phyloP scores from a whole-genome alignment of 2,329 filamentous ascomycete species.

The Clarireedia sp. region DNA sequence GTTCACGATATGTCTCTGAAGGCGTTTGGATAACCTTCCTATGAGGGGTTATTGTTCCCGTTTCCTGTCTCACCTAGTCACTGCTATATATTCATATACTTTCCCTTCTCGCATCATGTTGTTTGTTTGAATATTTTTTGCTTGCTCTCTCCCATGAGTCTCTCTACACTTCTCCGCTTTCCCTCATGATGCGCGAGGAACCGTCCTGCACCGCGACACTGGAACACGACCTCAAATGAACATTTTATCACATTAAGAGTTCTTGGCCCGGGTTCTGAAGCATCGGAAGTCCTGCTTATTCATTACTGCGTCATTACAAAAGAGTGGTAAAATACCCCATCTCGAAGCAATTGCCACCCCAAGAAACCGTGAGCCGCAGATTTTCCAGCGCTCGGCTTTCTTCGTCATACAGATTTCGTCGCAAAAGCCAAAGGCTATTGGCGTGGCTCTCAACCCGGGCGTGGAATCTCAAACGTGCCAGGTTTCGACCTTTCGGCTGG shows the following conservation, averaged over 20 bases:
- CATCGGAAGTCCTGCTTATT: neutral
- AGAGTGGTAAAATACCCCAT: neutral
- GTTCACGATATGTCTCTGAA: neutral
- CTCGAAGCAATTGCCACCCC: neutral
- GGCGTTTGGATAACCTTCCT: neutral
- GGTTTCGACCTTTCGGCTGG: neutral
- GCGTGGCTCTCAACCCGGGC: neutral
- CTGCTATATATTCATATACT: neutral
- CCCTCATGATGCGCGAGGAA: neutral
- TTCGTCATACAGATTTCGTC: constrained; percentile 2
- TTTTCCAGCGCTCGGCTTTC: neutral
- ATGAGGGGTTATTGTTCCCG: neutral
- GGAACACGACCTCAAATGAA: constrained; percentile 3
- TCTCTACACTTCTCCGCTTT: neutral
- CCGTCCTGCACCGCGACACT: neutral
- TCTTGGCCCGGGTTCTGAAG: neutral
- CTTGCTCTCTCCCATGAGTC: neutral
- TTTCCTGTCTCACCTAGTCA: neutral
- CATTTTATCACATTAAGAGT: neutral
- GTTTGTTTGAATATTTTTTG: neutral
- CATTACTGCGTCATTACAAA: neutral
- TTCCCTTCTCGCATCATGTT: neutral
- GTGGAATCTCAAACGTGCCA: constrained; percentile 5
- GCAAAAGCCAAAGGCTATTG: neutral
- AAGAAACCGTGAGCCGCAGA: neutral